Base-by-base conservation (phyloP, 345 rosid genomes). In the Streptanthus diversifolius region DNA sequence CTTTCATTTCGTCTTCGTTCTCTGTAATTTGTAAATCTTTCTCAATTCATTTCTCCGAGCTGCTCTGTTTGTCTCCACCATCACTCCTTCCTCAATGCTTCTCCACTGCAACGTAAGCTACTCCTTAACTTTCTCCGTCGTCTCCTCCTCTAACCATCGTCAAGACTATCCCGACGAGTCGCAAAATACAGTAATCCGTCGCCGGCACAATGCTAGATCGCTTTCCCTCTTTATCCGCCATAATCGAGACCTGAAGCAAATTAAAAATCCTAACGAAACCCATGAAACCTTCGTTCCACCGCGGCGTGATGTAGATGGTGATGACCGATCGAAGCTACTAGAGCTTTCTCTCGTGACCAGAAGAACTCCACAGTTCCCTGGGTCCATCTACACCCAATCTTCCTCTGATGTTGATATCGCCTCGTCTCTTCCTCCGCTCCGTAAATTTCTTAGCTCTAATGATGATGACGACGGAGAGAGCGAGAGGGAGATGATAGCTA, bases 291-390 rank as follows among this genome's bases (percentile, higher is more conserved):
- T 77, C 21, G 61, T 81, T 19, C 80, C 83, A 2, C 45, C 72
- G 25, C 76, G 10, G 2, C 44, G 70, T 8, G 63, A 63, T 45
- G 47, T 39, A 14, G 63, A 65, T 0, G n/a, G 30, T 8, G 85
- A 80, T 8, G 92, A 90, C 1, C 83, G 75, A 61, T 58, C 74
- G 1, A 87, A 83, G 80, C 74, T 86, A 14, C 83, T 85, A 0
- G 88, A 89, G 77, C 78, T 86, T 59, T 80, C 91, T 48, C 87
- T 86, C 21, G 83, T 81, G 14, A 70, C 84, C 37, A 78, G 81
- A 74, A 83, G 93, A 66, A 71, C 83, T 66, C 93, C 96, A 7
- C 90, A 73, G 66, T 90, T 84, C 73, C 93, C 96, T 0, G 92
- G 89, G 32, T 83, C 93, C 12, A 68, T 85, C 56, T 85, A 78